These are phyloP conservation scores for Russula sp. DNA, from an alignment of 768 basidiomycete genomes.

Conservation along the genomic window DNA sequence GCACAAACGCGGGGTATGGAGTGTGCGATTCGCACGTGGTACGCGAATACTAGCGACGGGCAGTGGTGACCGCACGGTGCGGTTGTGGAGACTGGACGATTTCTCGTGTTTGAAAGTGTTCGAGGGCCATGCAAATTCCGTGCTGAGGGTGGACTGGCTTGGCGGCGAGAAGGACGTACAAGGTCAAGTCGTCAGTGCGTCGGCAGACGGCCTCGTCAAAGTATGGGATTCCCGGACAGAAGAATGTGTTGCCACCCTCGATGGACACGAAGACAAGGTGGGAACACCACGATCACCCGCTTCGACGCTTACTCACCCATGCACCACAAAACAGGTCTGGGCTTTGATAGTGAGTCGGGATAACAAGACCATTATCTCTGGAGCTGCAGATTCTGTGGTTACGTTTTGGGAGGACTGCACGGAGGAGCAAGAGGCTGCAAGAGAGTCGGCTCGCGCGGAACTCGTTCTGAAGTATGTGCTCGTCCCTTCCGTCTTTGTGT, in stretches of 20 bases:
- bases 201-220: slow-evolving; percentile 94
- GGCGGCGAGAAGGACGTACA: slow-evolving; percentile 49
- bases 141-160: slow-evolving; percentile 87
- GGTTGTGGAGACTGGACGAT: slow-evolving; percentile 91
- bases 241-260: slow-evolving; percentile 80
- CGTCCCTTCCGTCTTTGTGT: not conserved
- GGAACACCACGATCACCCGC: not conserved
- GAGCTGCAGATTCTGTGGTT: slow-evolving; percentile 91
- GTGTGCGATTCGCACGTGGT: slow-evolving; percentile 76
- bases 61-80: slow-evolving; percentile 92
- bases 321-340: slow-evolving; percentile 70
- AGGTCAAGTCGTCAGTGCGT: slow-evolving; percentile 76
- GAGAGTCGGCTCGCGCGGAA: slow-evolving; percentile 63
- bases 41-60: slow-evolving; percentile 88
- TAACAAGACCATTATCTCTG: slow-evolving; percentile 82
- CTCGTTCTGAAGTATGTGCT: slow-evolving; percentile 70
- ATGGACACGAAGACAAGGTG: slow-evolving; percentile 98
- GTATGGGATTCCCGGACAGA: slow-evolving; percentile 91
- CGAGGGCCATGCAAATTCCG: slow-evolving; percentile 97
- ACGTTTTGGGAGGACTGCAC: slow-evolving; percentile 98
- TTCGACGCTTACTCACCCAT: slow-evolving; percentile 1
- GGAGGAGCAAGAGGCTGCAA: slow-evolving; percentile 71
- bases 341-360: slow-evolving; percentile 79
- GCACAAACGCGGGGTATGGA: slow-evolving; percentile 96
- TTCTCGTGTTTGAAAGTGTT: slow-evolving; percentile 94